These are phyloP conservation scores for Avena atlantica DNA, from an alignment of 176 grass and related monocot genomes.

Conservation along the genomic window DNA sequence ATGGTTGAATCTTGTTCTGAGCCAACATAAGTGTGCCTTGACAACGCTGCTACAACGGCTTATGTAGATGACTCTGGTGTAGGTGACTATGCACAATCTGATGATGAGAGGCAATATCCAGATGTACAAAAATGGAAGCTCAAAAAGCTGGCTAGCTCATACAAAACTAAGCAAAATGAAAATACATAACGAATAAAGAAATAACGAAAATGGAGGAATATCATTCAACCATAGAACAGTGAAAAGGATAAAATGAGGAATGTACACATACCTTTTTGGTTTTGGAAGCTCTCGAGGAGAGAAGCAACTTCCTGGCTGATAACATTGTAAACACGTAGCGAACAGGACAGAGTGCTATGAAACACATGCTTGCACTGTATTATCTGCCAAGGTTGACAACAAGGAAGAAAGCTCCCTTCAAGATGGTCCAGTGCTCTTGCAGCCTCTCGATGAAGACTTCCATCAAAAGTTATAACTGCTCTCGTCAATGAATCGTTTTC, in stretches of 20 bases:
- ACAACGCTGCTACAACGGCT: background rate
- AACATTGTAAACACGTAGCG: conserved; percentile 64
- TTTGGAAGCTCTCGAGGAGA: conserved; percentile 67
- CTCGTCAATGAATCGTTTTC: conserved; percentile 61
- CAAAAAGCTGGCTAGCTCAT: no score
- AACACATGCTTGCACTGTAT: conserved; percentile 92
- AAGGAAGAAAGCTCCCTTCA: conserved; percentile 68
- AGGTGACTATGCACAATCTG: background rate
- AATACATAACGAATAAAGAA: background rate
- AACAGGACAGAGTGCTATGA: conserved; percentile 76
- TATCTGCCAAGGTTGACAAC: conserved; percentile 81
- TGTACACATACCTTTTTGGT: conserved; percentile 60
- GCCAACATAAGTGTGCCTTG: conserved; percentile 1
- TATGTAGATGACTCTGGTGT: background rate
- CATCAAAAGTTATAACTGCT: conserved; percentile 84
- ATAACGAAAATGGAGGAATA: background rate
- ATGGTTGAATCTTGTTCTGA: conserved; percentile 4
- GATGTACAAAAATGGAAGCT: background rate
- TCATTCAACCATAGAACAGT: conserved; percentile 14
- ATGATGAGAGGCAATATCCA: conserved; percentile 7
- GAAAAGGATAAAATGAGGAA: conserved; percentile 33
- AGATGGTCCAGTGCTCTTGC: conserved; percentile 87
- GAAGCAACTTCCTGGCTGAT: conserved; percentile 59
- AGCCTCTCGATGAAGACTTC: conserved; percentile 84
- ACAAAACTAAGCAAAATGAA: no score